A percentile compares a stretch with the other conserved stretches of the same genome.
phyloP scores from a whole-genome alignment of 1,284 basidiomycete species.

The Heterobasidion parviporum region DNA sequence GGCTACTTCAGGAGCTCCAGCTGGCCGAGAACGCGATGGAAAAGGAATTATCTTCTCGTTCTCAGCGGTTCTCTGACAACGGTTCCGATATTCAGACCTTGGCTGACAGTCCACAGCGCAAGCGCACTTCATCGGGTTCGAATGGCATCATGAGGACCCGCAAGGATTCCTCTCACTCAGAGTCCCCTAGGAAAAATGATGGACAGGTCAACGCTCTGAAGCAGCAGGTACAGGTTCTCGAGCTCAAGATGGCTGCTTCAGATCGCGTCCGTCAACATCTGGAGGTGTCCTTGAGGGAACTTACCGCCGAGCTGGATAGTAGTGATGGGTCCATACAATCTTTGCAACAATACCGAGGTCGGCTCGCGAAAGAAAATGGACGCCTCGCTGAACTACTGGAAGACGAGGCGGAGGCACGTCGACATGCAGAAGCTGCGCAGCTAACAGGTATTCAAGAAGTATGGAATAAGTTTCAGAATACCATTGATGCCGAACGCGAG shows the following conservation, averaged over 20 bases:
- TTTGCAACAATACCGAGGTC: constrained; percentile 47
- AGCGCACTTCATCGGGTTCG: constrained; percentile 24
- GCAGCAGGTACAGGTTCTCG: constrained; percentile 61
- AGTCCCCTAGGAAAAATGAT: constrained; percentile 34
- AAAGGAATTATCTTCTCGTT: constrained; percentile 39
- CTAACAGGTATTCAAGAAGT: constrained; percentile 59
- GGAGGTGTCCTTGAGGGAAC: constrained; percentile 51
- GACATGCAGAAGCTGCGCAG: constrained; percentile 50
- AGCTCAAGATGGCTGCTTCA: constrained; percentile 61
- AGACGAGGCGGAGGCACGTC: constrained; percentile 60
- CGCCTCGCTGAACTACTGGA: constrained; percentile 47
- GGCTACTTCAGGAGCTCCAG: constrained; percentile 64
- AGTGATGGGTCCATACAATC: constrained; percentile 61
- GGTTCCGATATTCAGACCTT: constrained; percentile 25
- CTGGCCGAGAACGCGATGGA: constrained; percentile 55
- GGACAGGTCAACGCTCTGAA: constrained; percentile 41
- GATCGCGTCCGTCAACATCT: constrained; percentile 62
- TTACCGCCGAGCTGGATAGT: constrained; percentile 57
- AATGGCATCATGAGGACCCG: constrained; percentile 27
- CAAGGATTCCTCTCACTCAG: constrained; percentile 24
- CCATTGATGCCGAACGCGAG: constrained; percentile 51
- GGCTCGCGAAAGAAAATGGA: constrained; percentile 52
- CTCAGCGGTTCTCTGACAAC: constrained; percentile 14
- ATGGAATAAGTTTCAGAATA: constrained; percentile 62
- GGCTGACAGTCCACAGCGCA: constrained; percentile 37